Evolutionary conservation across 2,329 filamentous ascomycete genomes (phyloP).

Genomic region (Biscogniauxia sp.): DNA sequence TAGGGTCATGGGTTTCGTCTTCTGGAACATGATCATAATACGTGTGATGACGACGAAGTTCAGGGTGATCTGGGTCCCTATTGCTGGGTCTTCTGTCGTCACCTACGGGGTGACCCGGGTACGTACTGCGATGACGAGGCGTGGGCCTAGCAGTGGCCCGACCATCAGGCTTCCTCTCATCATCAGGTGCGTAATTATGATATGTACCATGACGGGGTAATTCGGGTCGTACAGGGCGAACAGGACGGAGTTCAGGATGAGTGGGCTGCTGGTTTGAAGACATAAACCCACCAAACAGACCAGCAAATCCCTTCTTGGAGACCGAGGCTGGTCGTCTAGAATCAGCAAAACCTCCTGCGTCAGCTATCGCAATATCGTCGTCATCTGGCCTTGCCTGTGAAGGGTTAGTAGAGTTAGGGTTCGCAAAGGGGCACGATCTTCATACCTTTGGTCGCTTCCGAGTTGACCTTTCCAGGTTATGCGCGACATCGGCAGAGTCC

Average conservation of each 20-base stretch:
- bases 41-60: not conserved
- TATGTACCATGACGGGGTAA: not conserved
- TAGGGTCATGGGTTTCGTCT: not conserved
- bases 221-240: not conserved
- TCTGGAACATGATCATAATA: not conserved
- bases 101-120: not conserved
- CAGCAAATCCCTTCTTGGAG: conserved; percentile 59
- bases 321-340: conserved; percentile 61
- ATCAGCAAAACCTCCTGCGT: conserved; percentile 46
- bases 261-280: conserved; percentile 39
- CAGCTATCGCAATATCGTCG: conserved; percentile 60
- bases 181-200: not conserved
- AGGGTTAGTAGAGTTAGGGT: conserved; percentile 14
- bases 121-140: not conserved
- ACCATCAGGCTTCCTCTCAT: not conserved
- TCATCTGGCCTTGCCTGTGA: conserved; percentile 36
- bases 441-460: conserved; percentile 46
- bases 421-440: conserved; percentile 31
- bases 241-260: conserved; percentile 37
- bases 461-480: conserved; percentile 45
- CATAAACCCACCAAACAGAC: conserved; percentile 60
- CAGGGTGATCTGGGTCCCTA: not conserved
- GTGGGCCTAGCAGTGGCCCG: not conserved
- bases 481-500: conserved; percentile 38
- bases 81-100: not conserved